Evolutionary conservation across 495 filamentous ascomycete genomes (phyloP).

Genomic region (Talaromyces adpressus): DNA sequence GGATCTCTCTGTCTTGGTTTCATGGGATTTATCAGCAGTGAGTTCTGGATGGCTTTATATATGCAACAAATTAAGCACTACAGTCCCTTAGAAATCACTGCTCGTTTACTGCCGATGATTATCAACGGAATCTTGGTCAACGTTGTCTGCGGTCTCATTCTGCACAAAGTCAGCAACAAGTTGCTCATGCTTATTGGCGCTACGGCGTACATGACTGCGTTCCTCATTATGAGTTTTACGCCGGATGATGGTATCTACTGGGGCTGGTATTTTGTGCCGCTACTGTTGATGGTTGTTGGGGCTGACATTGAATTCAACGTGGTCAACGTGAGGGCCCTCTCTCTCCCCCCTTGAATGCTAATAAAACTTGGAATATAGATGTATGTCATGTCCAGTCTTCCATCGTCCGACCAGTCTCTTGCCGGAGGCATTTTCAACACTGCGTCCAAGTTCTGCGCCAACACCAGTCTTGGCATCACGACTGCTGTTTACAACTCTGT

Average conservation of each 20-base stretch:
- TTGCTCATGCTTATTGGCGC: slow-evolving; percentile 38
- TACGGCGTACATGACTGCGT: slow-evolving; percentile 35
- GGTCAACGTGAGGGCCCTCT: slow-evolving; percentile 34
- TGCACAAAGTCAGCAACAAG: slow-evolving; percentile 44
- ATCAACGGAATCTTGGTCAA: slow-evolving; percentile 47
- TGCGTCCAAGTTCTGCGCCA: slow-evolving; percentile 26
- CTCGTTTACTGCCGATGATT: slow-evolving; percentile 50
- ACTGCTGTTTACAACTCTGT: slow-evolving; percentile 23
- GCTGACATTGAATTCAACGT: slow-evolving; percentile 56
- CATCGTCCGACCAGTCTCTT: slow-evolving; percentile 24
- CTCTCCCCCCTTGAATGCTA: background rate
- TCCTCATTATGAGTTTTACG: slow-evolving; percentile 47
- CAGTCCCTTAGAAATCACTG: slow-evolving; percentile 36
- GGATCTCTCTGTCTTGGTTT: slow-evolving; percentile 27
- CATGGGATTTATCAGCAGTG: slow-evolving; percentile 26
- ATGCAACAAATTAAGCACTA: slow-evolving; percentile 37
- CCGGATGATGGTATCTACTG: slow-evolving; percentile 47
- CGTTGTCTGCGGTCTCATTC: slow-evolving; percentile 45
- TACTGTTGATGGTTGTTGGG: slow-evolving; percentile 43
- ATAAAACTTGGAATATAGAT: slow-evolving; percentile 17
- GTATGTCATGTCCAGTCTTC: slow-evolving; percentile 32
- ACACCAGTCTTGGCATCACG: slow-evolving; percentile 24
- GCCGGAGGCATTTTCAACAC: slow-evolving; percentile 21
- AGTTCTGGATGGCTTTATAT: slow-evolving; percentile 33
- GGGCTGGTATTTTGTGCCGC: slow-evolving; percentile 44